Base-by-base conservation (phyloP, 2,329 filamentous ascomycete species). In the Apiospora pterosperma region DNA sequence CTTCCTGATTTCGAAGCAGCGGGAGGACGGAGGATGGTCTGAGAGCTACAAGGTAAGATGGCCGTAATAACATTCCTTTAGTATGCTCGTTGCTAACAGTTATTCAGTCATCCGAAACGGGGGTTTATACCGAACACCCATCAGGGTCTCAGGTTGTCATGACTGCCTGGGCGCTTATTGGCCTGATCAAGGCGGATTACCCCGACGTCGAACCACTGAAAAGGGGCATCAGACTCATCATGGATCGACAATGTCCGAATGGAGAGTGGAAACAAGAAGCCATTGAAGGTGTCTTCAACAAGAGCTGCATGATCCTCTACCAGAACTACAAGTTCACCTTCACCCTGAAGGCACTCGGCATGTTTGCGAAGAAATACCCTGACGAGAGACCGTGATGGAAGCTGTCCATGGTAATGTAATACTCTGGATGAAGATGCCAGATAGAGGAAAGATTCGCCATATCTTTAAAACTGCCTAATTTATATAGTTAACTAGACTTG, bases 321-420 rank as follows among this genome's bases (percentile, higher is more conserved):
- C 95, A 95, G 52, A 99, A 99, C 82, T 99, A 99, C 84, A 99
- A 98, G 82, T 96, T 97, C 76, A 92, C 91, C 65, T 99, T 97
- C 78, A 90, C 95, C 1, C 91, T 98, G 75, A 97, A 96, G 80
- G 96, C 96, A 2, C 77, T 99, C 68, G 96, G 96, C 5, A 90
- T 97, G 87, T 99, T 93, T 82, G 88, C 90, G 5, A 85, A 82
- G 71, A 87, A 84, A 68, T 94, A 90, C 69, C 91, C 90, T 0
- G 83, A 92, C 66, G 85, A 89, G 64, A 83, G 48, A 34, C 48
- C 48, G n/a, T 80, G 71, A 76, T 92, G 7, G 34, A 23, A 60
- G 34, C 5, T 16, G 34, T 16, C n/a, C 5, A n/a, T 61, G 19
- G 36, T 5, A 39, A 39, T 10, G 23, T n/a, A 42, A 7, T n/a